These are phyloP conservation scores for Aspergillus coremiiformis DNA, from an alignment of 495 filamentous ascomycete species.

Conservation along the genomic window DNA sequence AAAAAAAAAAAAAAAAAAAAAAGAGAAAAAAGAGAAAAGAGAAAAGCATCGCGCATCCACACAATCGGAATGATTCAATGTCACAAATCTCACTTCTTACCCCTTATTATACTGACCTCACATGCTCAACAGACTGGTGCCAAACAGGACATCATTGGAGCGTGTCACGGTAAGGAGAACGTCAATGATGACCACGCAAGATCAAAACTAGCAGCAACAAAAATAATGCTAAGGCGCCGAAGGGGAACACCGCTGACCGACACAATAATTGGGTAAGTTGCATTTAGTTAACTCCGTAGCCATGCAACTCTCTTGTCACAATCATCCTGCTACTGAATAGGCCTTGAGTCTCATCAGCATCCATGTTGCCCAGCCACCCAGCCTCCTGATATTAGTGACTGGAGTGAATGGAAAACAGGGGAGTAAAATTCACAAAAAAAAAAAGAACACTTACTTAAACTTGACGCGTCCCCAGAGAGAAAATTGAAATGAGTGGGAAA, in stretches of 20 bases:
- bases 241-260: not conserved
- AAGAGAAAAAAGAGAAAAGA: not conserved
- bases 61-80: not conserved
- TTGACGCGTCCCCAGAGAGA: too few relatives aligned
- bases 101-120: not conserved
- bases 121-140: not conserved
- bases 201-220: not conserved
- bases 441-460: not conserved
- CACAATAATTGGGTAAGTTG: not conserved
- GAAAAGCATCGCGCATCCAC: not conserved
- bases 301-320: slow-evolving; percentile 4
- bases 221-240: not conserved
- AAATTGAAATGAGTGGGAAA: too few relatives aligned
- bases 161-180: not conserved
- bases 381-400: slow-evolving; percentile 17
- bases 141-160: not conserved
- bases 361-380: slow-evolving; percentile 36
- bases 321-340: slow-evolving; percentile 11
- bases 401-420: not conserved
- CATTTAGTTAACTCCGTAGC: slow-evolving; percentile 5
- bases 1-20: not conserved
- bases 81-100: not conserved
- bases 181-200: not conserved
- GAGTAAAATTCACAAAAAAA: slow-evolving; percentile 1
- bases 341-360: slow-evolving; percentile 13